phyloP scores from a whole-genome alignment of 202 grass and related monocot species.

The Zoysia matrella region DNA sequence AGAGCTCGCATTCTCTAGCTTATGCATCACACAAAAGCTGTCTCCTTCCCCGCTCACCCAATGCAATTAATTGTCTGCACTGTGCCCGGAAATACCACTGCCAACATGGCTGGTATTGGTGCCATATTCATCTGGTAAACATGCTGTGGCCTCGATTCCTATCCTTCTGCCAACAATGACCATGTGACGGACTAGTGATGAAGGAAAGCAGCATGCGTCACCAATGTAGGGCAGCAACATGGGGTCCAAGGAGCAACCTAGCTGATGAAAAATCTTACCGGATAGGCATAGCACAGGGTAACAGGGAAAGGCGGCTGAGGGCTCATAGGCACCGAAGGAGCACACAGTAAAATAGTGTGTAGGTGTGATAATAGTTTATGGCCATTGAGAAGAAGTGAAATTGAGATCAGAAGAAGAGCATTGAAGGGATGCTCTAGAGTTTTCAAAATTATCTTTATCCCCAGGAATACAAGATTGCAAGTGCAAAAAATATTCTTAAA shows the following conservation, averaged over 20 bases:
- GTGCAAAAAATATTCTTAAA: not conserved
- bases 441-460: not conserved
- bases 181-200: not conserved
- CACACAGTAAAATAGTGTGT: not conserved
- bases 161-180: not conserved
- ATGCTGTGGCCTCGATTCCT: not conserved
- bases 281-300: not conserved
- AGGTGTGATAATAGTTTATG: not conserved
- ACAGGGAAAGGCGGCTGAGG: not conserved
- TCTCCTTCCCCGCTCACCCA: not conserved
- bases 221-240: not conserved
- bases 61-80: not conserved
- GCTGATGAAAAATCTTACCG: too few relatives aligned
- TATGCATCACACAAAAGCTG: not conserved
- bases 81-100: not conserved
- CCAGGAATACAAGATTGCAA: not conserved
- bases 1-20: not conserved
- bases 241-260: not conserved
- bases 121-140: not conserved
- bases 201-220: not conserved
- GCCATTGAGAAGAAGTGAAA: not conserved
- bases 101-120: not conserved
- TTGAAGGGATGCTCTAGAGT: not conserved
- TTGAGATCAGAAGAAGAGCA: not conserved
- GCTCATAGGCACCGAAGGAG: not conserved